Conservation (phyloP, 176 grass and related monocot genomes). For the Lolium perenne region DNA sequence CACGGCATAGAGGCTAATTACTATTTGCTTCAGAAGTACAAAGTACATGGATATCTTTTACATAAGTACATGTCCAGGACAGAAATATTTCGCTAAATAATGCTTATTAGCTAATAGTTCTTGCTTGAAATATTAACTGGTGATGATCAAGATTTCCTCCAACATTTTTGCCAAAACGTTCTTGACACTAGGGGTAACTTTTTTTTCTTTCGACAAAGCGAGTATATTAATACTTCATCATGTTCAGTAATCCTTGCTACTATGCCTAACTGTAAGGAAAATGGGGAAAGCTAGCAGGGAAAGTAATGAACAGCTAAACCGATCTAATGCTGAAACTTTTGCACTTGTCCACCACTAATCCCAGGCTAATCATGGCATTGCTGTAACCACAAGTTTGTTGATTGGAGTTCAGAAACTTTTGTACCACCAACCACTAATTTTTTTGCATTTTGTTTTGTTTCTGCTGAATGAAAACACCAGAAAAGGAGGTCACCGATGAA, state of each 20-base stretch:
- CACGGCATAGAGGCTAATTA: too few relatives aligned
- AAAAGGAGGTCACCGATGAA: conserved; percentile 77
- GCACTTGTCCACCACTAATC: not conserved
- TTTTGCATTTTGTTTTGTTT: conserved; percentile 33
- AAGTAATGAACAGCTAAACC: not conserved
- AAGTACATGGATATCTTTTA: not conserved
- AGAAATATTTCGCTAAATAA: not conserved
- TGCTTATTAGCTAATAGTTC: not conserved
- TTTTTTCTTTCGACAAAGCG: too few relatives aligned
- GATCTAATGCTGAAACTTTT: not conserved
- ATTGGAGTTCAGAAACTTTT: not conserved
- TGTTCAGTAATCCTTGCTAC: not conserved
- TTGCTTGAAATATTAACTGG: not conserved
- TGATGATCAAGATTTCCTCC: not conserved
- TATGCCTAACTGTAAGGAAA: not conserved
- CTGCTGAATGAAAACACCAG: conserved; percentile 44
- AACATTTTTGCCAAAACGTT: not conserved
- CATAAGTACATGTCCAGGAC: not conserved
- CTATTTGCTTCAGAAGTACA: conserved; percentile 28
- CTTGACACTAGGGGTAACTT: not conserved
- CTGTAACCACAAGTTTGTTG: not conserved
- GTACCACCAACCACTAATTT: conserved; percentile 31
- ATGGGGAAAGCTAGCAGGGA: not conserved
- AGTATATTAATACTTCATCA: not conserved
- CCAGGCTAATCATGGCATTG: not conserved